Evolutionary conservation across 331 rosid species (phyloP), one percentile per base, ranked within the genome.

Genomic region (Malus hybrid): DNA sequence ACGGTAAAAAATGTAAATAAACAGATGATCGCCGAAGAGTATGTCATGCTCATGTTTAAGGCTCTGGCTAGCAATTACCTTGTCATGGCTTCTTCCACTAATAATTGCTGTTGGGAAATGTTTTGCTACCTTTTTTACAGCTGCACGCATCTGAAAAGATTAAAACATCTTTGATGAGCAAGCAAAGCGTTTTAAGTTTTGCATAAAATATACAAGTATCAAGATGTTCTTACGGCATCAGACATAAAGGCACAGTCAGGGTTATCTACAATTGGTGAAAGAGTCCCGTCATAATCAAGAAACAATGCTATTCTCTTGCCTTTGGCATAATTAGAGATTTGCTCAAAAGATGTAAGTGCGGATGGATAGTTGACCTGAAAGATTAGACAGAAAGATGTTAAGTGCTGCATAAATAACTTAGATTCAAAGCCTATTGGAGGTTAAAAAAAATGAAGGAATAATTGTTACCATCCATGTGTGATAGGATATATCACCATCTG

Each of bases 161-260:
- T 36, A 70, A 46, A 76, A 30, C 44, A 64, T 78, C 33, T 71
- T 63, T 24, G 67, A 70, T 71, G 20, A 73, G 73, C 39, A 74
- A 71, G 39, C 28, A 60, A 65, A 64, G 18, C 66, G 33, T 28
- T 18, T 26, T 58, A 60, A 6, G 8, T 6, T 61, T 24, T 15
- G 16, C 15, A 15, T 2, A 61, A 29, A 62, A 18, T 1, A 26
- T 18, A 62, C 67, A 19, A 6, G 15, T 62, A 63, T 24, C 18
- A 20, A 64, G 48, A 71, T 28, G 20, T 66, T 63, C 99, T 84
- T 85, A 95, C 99, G 76, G 81, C 80, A 46, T 92, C 96, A 8
- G 99, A 82, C 99, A 95, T 95, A 83, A 89, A 89, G 67, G 99
- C 99, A 77, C 88, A 82, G 71, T 95, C 98, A 76, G 99, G 99